A percentile compares a stretch with the other conserved stretches of the same genome.
Conservation (phyloP, 352 stramenopile species). For the Halophytophthora batemanensis region DNA sequence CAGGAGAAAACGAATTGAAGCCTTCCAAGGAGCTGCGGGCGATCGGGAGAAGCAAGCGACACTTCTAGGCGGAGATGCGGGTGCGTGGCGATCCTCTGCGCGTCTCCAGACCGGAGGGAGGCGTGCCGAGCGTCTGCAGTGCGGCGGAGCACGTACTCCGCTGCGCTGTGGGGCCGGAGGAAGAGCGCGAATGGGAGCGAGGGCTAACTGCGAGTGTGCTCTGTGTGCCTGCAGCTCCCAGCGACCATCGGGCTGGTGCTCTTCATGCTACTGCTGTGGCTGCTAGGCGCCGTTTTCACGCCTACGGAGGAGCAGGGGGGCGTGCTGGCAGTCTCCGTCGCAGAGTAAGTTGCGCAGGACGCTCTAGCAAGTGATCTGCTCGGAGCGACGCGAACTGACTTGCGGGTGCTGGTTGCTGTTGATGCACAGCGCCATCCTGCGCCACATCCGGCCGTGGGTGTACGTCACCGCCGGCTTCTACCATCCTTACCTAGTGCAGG, state of each 20-base stretch:
- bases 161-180: too few species aligned
- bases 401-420: neutral
- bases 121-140: neutral
- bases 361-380: neutral
- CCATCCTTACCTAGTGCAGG: constrained; percentile 75
- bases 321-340: constrained; percentile 77
- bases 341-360: constrained; percentile 43
- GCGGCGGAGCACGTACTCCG: too few species aligned
- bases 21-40: neutral
- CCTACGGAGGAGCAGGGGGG: constrained; percentile 58
- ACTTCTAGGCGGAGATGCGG: constrained; percentile 25
- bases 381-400: neutral
- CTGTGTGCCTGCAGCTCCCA: constrained; percentile 41
- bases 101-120: neutral
- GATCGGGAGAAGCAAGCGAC: constrained; percentile 4
- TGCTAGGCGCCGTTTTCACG: constrained; percentile 72
- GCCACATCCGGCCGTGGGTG: constrained; percentile 84
- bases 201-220: neutral
- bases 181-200: too few species aligned
- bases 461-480: constrained; percentile 86
- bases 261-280: constrained; percentile 61
- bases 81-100: constrained; percentile 13
- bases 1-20: too few species aligned
- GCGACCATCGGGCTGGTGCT: constrained; percentile 65
- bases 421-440: constrained; percentile 63